phyloP scores from a whole-genome alignment of 2,329 filamentous ascomycete genomes.

The Parascedosporium putredinis region DNA sequence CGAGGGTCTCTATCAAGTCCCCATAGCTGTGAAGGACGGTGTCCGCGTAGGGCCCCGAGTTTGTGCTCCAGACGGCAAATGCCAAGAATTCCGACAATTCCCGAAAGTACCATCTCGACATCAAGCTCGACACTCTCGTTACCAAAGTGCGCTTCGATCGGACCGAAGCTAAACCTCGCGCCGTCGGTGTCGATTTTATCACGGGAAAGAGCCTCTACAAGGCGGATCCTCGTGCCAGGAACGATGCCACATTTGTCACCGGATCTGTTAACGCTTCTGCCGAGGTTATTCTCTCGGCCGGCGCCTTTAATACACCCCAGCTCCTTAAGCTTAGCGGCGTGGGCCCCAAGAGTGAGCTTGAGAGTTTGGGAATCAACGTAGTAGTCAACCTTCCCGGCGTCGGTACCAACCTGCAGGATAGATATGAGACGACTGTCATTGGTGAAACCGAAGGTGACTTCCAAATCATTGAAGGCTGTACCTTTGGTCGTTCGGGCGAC shows the following conservation, averaged over 20 bases:
- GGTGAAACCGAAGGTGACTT: conserved; percentile 17
- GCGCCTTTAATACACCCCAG: conserved; percentile 42
- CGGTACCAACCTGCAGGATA: conserved; percentile 51
- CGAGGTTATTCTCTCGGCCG: conserved; percentile 40
- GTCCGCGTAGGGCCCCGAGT: conserved; percentile 44
- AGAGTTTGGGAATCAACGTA: conserved; percentile 28
- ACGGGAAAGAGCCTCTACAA: conserved; percentile 34
- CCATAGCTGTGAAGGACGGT: conserved; percentile 35
- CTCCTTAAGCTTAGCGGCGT: conserved; percentile 40
- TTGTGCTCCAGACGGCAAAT: conserved; percentile 38
- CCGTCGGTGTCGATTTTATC: conserved; percentile 39
- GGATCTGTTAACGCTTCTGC: conserved; percentile 27
- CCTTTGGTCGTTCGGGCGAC: conserved; percentile 20
- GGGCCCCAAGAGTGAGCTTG: conserved; percentile 31
- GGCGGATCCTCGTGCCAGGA: conserved; percentile 27
- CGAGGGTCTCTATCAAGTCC: conserved; percentile 43
- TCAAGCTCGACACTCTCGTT: conserved; percentile 36
- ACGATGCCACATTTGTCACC: conserved; percentile 18
- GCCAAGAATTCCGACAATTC: conserved; percentile 37
- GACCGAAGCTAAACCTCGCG: conserved; percentile 24
- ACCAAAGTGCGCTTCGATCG: conserved; percentile 35
- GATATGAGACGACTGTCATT: conserved; percentile 17
- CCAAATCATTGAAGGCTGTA: conserved; percentile 20
- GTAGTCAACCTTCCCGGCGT: conserved; percentile 46
- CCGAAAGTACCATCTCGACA: conserved; percentile 44